Evolutionary conservation across 257 asterid genomes (phyloP), one percentile per base, ranked within the genome.

Genomic region (Asclepias syriaca): DNA sequence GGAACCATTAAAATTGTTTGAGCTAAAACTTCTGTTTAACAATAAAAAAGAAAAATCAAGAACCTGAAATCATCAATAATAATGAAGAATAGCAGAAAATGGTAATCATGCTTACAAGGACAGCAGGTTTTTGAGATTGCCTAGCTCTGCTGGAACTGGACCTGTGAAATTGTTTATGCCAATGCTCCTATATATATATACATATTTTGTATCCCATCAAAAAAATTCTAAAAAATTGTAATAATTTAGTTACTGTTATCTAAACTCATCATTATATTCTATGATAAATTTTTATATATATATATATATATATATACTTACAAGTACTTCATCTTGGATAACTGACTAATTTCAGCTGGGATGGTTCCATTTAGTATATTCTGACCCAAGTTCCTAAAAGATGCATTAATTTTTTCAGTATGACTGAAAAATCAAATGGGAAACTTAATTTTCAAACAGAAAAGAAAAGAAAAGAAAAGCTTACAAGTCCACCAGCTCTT

Each of bases 121-220:
- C 59, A 71, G 22, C 77, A 88, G 74, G 69, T 73, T 75, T 45
- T 85, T 81, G 53, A 88, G 85, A 54, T 81, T 84, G 10, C 94
- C 94, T 11, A 88, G 87, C 58, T 81, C 87, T 27, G 65, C 65
- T 24, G 94, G 94, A 72, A 88, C 81, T 14, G 71, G 69, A 69
- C 95, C 95, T 45, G 86, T 77, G 77, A 88, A 65, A 72, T 86
- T 86, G 74, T 88, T 88, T 56, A 84, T 86, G 74, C 95, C 91
- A 50, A 88, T 63, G 67, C 85, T 81, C 87, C 94, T 88, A 22
- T 8, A 65, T 34, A n/a, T n/a, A 34, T 34, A 34, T 34, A 34
- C 3, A 34, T 34, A 34, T 48, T 32, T 43, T 19, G 14, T 7
- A 15, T 6, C 59, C 22, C 43, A 53, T 7, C 5, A 63, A 34